Percentiles rank a stretch among this genome's conserved stretches.
These are phyloP conservation scores for Acidomyces sp. DNA, from an alignment of 495 filamentous ascomycete genomes.

Conservation along the genomic window DNA sequence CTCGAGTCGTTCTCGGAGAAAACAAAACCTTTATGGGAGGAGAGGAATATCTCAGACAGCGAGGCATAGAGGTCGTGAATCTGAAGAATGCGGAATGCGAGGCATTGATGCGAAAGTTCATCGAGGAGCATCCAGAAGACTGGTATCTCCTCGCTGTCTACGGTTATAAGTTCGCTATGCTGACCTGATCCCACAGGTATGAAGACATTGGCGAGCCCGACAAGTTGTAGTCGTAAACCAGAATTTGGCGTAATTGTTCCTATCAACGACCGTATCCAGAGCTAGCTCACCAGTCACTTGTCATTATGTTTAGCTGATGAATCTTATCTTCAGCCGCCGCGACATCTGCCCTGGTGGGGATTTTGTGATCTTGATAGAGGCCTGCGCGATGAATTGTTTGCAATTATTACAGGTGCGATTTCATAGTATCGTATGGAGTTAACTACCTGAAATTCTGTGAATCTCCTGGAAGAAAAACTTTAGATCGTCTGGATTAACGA, in stretches of 20 bases:
- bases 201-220: slow-evolving; percentile 48
- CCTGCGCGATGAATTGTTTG: no score
- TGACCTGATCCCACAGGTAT: slow-evolving; percentile 42
- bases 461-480: slow-evolving; percentile 91
- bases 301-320: slow-evolving; percentile 17
- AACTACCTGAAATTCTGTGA: slow-evolving; percentile 45
- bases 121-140: slow-evolving; percentile 50
- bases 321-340: slow-evolving; percentile 13
- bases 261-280: no score
- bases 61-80: slow-evolving; percentile 65
- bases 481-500: slow-evolving; percentile 82
- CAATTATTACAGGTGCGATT: no score
- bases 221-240: background rate
- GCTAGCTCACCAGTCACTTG: slow-evolving; percentile 19
- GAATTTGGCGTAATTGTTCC: slow-evolving; percentile 9
- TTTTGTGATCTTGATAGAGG: slow-evolving; percentile 6
- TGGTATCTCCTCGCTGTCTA: slow-evolving; percentile 4
- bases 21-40: slow-evolving; percentile 68
- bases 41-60: slow-evolving; percentile 55
- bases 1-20: slow-evolving; percentile 73
- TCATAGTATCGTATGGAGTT: slow-evolving; percentile 9
- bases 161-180: background rate
- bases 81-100: slow-evolving; percentile 55
- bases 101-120: slow-evolving; percentile 63
- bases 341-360: slow-evolving; percentile 3